Evolutionary conservation across 768 basidiomycete species (phyloP), one percentile per base, ranked within the genome.

Genomic region (Lanmaoa rubissima): DNA sequence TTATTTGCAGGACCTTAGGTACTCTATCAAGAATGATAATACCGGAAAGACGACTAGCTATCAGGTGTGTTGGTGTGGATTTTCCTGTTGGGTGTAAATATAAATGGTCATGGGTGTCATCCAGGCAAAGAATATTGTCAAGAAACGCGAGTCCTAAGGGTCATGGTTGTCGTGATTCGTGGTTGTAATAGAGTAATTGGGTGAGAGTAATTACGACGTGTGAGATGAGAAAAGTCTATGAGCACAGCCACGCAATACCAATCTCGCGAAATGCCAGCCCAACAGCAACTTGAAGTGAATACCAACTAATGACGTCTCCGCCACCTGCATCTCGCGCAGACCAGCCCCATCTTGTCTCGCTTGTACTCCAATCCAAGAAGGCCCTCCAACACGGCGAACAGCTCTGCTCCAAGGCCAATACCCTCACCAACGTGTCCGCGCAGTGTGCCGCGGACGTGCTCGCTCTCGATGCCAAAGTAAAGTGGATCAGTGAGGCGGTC

Each of bases 331-430:
- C 44, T 8, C 60, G 40, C 21, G 38, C 67, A 5, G 79, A 81
- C 50, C 82, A 83, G 53, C 80, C 86, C 4, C 83, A 88, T 58
- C 82, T 92, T 21, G 81, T 89, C 35, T 84, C 88, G 24, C 82
- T 94, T 11, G 88, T 90, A 12, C 75, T 88, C 1, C 86, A 90
- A 64, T 92, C 91, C 2, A 88, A 92, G 78, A 89, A 88, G 64
- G 91, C 89, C 0, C 79, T 94, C 3, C 85, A 90, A 59, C 82
- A 86, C 39, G 91, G 90, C 1, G 81, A 92, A 73, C 80, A 85
- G 48, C 78, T 93, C 6, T 93, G 92, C 65, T 82, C 81, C 1
- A 78, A 76, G 36, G 88, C 91, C 2, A 83, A 87, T 63, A 64
- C 70, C 1, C 72, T 86, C 21, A 83, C 88, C n/a, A 82, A 82